Percentiles rank a stretch among this genome's conserved stretches.
Conservation (phyloP, 148 eudicot genomes). For the Chenopodium formosanum region DNA sequence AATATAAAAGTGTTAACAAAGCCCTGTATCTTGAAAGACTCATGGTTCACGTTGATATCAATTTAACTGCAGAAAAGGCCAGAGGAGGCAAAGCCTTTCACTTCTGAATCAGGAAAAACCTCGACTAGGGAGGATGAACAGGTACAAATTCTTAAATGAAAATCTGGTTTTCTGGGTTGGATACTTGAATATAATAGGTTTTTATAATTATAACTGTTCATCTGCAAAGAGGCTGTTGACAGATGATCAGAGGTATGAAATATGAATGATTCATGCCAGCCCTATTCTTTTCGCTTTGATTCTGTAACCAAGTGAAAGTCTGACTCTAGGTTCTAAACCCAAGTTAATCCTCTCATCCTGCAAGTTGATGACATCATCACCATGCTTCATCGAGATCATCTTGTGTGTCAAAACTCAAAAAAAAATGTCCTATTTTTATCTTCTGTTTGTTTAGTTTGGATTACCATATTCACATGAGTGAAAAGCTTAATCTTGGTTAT, state of each 20-base stretch:
- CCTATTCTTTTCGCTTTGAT: background rate
- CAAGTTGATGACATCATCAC: background rate
- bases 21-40: background rate
- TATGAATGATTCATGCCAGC: background rate
- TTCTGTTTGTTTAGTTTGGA: background rate
- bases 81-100: slow-evolving; percentile 27
- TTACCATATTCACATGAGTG: background rate
- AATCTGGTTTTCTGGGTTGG: background rate
- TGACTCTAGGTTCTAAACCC: background rate
- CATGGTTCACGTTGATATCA: slow-evolving; percentile 8
- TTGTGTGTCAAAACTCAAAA: background rate
- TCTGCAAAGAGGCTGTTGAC: background rate
- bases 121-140: slow-evolving; percentile 30
- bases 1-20: background rate
- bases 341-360: background rate
- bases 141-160: slow-evolving; percentile 26
- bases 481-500: background rate
- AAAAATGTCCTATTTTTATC: background rate
- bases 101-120: slow-evolving; percentile 31
- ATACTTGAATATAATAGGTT: background rate
- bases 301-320: background rate
- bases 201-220: background rate
- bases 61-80: slow-evolving; percentile 30
- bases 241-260: background rate
- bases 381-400: background rate